A percentile compares a stretch with the other conserved stretches of the same genome.
phyloP scores from a whole-genome alignment of 2,329 filamentous ascomycete genomes.

The Esteya vermicola region DNA sequence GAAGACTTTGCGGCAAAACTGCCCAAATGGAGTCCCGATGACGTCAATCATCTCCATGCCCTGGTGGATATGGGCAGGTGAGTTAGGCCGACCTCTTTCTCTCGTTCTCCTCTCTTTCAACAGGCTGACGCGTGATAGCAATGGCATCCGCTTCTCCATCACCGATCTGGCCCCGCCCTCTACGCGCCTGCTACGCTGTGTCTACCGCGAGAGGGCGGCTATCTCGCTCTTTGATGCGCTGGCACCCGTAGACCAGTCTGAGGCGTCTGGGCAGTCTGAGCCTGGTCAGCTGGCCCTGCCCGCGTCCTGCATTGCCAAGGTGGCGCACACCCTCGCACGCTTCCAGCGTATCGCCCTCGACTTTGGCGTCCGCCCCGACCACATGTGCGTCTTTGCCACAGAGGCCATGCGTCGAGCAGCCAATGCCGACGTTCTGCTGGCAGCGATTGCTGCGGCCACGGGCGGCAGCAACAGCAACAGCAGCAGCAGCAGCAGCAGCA shows the following conservation, averaged over 20 bases:
- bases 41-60: slow-evolving; percentile 36
- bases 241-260: slow-evolving; percentile 21
- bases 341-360: slow-evolving; percentile 57
- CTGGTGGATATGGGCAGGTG: slow-evolving; percentile 48
- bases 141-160: slow-evolving; percentile 87
- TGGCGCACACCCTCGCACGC: slow-evolving; percentile 50
- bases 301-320: slow-evolving; percentile 43
- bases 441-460: slow-evolving; percentile 45
- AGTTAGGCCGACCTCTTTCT: slow-evolving; percentile 5
- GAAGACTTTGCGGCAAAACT: slow-evolving; percentile 34
- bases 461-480: too few species aligned
- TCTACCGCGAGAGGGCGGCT: slow-evolving; percentile 63
- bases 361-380: slow-evolving; percentile 48
- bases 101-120: slow-evolving; percentile 3
- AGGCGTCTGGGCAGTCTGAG: not conserved
- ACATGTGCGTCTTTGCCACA: slow-evolving; percentile 69
- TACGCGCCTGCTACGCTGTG: slow-evolving; percentile 57
- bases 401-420: slow-evolving; percentile 73
- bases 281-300: slow-evolving; percentile 27
- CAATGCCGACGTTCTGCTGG: slow-evolving; percentile 57
- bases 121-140: slow-evolving; percentile 33
- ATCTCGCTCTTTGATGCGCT: slow-evolving; percentile 82
- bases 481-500: too few species aligned
- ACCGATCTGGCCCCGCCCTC: slow-evolving; percentile 60
- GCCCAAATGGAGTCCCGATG: slow-evolving; percentile 31